Evolutionary conservation across 2,329 filamentous ascomycete genomes (phyloP), one percentile per base, ranked within the genome.

Genomic region (Phyllosticta paracitricarpa): DNA sequence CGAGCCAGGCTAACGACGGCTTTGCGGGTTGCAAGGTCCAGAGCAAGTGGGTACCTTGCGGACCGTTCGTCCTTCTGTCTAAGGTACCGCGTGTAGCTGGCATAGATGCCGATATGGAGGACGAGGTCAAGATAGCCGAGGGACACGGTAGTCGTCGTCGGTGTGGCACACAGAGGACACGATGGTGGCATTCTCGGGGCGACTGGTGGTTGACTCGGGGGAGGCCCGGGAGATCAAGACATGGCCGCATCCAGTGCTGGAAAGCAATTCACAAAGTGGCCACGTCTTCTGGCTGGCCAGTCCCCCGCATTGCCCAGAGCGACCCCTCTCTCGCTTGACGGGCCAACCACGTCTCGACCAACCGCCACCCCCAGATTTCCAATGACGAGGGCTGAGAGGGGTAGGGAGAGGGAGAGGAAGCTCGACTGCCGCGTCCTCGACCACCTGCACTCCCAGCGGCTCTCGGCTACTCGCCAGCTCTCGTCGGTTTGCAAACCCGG

Each of bases 401-500:
- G 40, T 48, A 48, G 19, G 19, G 1, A 22, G n/a, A n/a, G n/a
- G n/a, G n/a, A n/a, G n/a, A 22, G 19, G 19, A 1, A 22, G 40
- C 40, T 48, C n/a, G 14, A 56, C 35, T 56, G 58, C 58, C 58
- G 58, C 6, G 24, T 10, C 40, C n/a, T 35, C 40, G 17, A 48
- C n/a, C 19, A 22, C 19, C 19, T 22, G 19, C 19, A n/a, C 40
- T 48, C 40, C 40, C 40, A 26, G n/a, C 58, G 58, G 58, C 58
- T 61, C 58, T 61, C 58, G 58, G 58, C 51, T 61, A 61, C 58
- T 51, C 26, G 24, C 14, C 24, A 14, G 35, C 3, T 4, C 14
- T 26, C 24, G 25, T 56, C 58, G 58, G 58, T 22, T 54, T 54
- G 53, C 51, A 51, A 26, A 51, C 22, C 51, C 58, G 58, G 58